These are phyloP conservation scores for Yamadazyma endophytica DNA, from an alignment of 805 yeast genomes.

Conservation along the genomic window DNA sequence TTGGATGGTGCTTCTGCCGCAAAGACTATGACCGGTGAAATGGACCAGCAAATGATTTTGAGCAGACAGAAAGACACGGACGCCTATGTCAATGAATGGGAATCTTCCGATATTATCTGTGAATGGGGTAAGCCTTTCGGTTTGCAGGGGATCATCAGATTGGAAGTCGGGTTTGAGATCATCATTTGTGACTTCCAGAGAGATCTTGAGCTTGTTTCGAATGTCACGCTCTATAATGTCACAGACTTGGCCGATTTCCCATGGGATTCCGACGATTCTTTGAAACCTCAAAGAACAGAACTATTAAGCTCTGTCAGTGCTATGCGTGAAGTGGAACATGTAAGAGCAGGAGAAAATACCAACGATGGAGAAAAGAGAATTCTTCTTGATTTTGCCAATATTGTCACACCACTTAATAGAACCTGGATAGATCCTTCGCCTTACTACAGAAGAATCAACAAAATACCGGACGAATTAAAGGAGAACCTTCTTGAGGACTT, in stretches of 20 bases:
- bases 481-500: conserved; percentile 31
- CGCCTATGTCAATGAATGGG: conserved; percentile 33
- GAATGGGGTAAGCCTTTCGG: conserved; percentile 52
- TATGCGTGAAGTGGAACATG: conserved; percentile 5
- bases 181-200: conserved; percentile 55
- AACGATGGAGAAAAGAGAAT: conserved; percentile 49
- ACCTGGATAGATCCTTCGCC: conserved; percentile 49
- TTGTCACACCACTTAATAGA: conserved; percentile 50
- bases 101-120: conserved; percentile 49
- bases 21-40: conserved; percentile 51
- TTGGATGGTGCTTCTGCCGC: conserved; percentile 74
- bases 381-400: conserved; percentile 46
- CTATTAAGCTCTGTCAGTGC: conserved; percentile 3
- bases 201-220: conserved; percentile 44
- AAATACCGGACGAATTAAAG: conserved; percentile 14
- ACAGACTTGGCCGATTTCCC: conserved; percentile 33
- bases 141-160: conserved; percentile 54
- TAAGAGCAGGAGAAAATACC: conserved; percentile 40
- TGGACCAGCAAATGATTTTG: conserved; percentile 45
- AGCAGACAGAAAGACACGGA: conserved; percentile 19
- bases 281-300: conserved; percentile 2
- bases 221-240: conserved; percentile 34
- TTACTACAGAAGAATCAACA: conserved; percentile 36
- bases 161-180: conserved; percentile 62
- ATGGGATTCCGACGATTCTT: conserved; percentile 19